Evolutionary conservation across 352 stramenopile genomes (phyloP), one percentile per base, ranked within the genome.

Genomic region (Globisporangium ultimum): DNA sequence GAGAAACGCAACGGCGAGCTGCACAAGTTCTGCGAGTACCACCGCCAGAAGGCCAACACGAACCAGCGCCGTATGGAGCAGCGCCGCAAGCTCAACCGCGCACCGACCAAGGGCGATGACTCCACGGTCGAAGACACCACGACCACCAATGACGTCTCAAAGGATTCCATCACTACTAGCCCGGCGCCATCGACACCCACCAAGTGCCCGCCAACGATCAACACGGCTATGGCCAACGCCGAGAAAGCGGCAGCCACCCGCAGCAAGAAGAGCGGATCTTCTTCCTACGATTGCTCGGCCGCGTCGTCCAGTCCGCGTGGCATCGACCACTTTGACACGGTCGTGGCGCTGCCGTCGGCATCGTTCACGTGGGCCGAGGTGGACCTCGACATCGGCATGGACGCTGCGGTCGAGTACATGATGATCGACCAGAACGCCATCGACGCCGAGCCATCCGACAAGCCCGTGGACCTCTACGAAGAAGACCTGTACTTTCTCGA

Each of bases 21-120:
- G 58, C 84, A 93, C 74, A 91, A 90, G 68, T 89, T 93, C 51
- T 93, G 84, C 66, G 81, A 93, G 63, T 93, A 89, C 66, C 84
- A 93, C 63, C 84, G 84, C 34, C 78, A 91, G 57, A 91, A 91
- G 63, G 81, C 80, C 63, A 93, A 91, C 70, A 88, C 80, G 40
- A 90, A 91, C 71, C 84, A 93, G 70, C 84, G 82, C 34, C 80
- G 78, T 57, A 89, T 92, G 82, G 82, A 92, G 72, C 79, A 89
- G 67, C 80, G 82, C 45, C 78, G 80, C 59, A 91, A 91, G 63
- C 77, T 84, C 32, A 73, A 77, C 54, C 73, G 71, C 56, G 55
- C 51, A 49, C 43, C 54, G 11, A 58, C 62, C 36, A 54, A 57
- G 22, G 43, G 42, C 15, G 41, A 9, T 20, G 36, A 14, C 47